Conservation (phyloP, 441 rosid genomes). For the Pelargonium australe region DNA sequence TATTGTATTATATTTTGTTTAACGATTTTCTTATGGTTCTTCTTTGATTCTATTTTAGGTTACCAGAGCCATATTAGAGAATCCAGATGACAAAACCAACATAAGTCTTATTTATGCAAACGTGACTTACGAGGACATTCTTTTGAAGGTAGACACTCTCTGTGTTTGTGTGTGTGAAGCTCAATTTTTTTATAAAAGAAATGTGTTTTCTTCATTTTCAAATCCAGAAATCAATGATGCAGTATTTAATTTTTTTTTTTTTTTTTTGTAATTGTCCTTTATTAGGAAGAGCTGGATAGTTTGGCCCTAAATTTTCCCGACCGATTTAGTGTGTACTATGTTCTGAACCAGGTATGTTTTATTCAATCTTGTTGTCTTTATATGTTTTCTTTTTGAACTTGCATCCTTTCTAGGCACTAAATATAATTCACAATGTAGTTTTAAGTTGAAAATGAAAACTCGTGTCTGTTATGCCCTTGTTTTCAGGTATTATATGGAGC, state of each 20-base stretch:
- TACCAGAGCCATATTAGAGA: slow-evolving; percentile 33
- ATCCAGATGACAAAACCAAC: slow-evolving; percentile 28
- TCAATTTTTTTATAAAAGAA: too few species aligned
- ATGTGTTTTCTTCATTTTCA: too few species aligned
- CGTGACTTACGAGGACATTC: slow-evolving; percentile 32
- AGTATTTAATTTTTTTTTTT: neutral
- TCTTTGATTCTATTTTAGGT: slow-evolving; percentile 19
- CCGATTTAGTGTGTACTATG: slow-evolving; percentile 34
- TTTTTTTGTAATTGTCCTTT: neutral
- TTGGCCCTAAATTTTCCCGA: slow-evolving; percentile 26
- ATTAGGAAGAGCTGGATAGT: slow-evolving; percentile 40
- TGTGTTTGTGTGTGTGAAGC: neutral
- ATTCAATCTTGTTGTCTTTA: neutral
- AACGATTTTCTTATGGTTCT: neutral
- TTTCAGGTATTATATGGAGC: neutral
- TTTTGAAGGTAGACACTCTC: slow-evolving; percentile 28
- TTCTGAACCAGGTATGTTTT: slow-evolving; percentile 36
- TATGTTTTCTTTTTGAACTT: neutral
- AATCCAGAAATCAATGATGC: neutral
- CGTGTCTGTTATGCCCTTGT: neutral
- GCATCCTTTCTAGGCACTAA: slow-evolving; percentile 3
- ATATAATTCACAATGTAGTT: neutral
- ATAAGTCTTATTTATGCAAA: slow-evolving; percentile 32
- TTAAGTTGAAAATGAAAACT: slow-evolving; percentile 4
- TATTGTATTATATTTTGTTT: slow-evolving; percentile 1